phyloP scores from a whole-genome alignment of 2,329 filamentous ascomycete genomes.

The Penicillium fuscoglaucum region DNA sequence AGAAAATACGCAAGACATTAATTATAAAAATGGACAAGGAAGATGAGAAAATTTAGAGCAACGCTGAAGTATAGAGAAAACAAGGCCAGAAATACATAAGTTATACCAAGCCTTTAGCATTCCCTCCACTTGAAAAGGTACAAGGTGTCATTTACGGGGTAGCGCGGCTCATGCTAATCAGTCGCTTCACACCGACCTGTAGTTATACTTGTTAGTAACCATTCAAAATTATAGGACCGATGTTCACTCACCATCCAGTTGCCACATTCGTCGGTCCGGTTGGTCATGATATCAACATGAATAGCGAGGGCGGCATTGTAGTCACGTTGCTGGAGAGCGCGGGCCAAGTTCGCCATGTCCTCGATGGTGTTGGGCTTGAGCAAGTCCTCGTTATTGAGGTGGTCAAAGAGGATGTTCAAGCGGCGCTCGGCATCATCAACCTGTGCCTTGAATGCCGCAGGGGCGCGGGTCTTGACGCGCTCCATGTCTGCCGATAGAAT shows the following conservation, averaged over 20 bases:
- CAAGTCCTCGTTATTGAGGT: conserved; percentile 92
- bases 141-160: conserved; percentile 19
- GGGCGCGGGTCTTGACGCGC: conserved; percentile 81
- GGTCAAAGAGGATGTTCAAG: conserved; percentile 90
- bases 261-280: conserved; percentile 77
- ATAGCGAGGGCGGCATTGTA: conserved; percentile 67
- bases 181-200: conserved; percentile 27
- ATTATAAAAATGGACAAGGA: conserved; percentile 25
- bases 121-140: conserved; percentile 4
- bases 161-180: conserved; percentile 27
- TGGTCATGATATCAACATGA: conserved; percentile 72
- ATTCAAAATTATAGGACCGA: not conserved
- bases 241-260: conserved; percentile 75
- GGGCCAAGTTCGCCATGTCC: conserved; percentile 54
- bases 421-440: conserved; percentile 94
- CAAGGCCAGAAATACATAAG: conserved; percentile 14
- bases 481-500: conserved; percentile 82
- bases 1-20: conserved; percentile 24
- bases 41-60: conserved; percentile 10
- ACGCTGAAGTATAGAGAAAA: conserved; percentile 13
- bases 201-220: not conserved
- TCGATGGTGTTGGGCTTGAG: conserved; percentile 69
- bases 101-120: conserved; percentile 6
- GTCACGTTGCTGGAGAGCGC: conserved; percentile 67
- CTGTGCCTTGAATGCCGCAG: conserved; percentile 80